Percentiles rank a stretch among this genome's conserved stretches.
These are phyloP conservation scores for Strigomonas galati DNA, from an alignment of 208 protist species.

Conservation along the genomic window DNA sequence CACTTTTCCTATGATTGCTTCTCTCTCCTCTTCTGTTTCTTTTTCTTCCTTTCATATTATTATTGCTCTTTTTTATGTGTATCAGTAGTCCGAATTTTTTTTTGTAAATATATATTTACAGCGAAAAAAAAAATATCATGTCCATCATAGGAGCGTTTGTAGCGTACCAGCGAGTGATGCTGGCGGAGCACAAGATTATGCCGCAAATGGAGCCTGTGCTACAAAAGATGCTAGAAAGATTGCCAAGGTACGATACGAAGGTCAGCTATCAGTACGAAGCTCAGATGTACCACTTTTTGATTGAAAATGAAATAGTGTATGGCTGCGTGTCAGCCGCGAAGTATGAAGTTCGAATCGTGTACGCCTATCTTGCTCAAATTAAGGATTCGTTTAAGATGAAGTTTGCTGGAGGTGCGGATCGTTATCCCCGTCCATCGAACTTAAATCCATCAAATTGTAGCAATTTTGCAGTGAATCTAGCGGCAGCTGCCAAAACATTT, in stretches of 20 bases:
- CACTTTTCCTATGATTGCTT: too few species aligned
- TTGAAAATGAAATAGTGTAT: conserved; percentile 84
- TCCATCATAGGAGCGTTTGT: conserved; percentile 49
- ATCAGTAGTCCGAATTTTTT: neutral
- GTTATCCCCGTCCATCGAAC: conserved; percentile 43
- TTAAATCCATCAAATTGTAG: conserved; percentile 39
- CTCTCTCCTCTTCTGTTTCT: neutral
- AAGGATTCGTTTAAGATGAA: conserved; percentile 64
- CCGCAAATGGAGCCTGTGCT: conserved; percentile 30
- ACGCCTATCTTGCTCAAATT: conserved; percentile 63
- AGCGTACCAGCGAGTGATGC: conserved; percentile 38
- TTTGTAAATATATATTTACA: neutral
- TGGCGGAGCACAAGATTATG: conserved; percentile 52
- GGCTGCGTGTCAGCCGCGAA: conserved; percentile 52
- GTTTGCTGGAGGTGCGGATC: conserved; percentile 46
- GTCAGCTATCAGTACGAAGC: conserved; percentile 77
- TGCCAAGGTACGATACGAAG: conserved; percentile 69
- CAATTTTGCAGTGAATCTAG: conserved; percentile 40
- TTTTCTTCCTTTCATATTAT: neutral
- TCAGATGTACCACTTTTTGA: conserved; percentile 73
- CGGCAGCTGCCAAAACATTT: conserved; percentile 28
- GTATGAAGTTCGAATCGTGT: conserved; percentile 57
- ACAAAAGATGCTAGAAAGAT: conserved; percentile 64
- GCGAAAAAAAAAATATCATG: conserved; percentile 22
- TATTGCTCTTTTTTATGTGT: conserved; percentile 6